Percentiles rank a stretch among this genome's conserved stretches.
Evolutionary conservation across 495 filamentous ascomycete genomes (phyloP).

Genomic region (Hypoxylon crocopeplum): DNA sequence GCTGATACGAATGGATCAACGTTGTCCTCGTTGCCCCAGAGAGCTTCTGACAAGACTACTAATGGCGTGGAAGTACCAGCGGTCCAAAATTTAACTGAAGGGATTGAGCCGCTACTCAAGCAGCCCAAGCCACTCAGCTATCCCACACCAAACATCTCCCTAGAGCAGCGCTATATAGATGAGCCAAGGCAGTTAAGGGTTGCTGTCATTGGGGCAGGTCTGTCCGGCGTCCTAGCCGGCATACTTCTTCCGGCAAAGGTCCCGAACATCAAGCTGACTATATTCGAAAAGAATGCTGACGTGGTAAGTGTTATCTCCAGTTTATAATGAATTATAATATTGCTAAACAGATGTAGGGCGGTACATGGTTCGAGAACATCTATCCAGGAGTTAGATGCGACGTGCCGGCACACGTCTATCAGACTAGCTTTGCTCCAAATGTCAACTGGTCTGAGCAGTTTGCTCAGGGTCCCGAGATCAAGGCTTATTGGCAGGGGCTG

Average conservation of each 20-base stretch:
- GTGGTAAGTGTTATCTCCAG: slow-evolving; percentile 45
- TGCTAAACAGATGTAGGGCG: slow-evolving; percentile 50
- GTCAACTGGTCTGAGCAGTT: slow-evolving; percentile 71
- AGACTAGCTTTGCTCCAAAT: slow-evolving; percentile 70
- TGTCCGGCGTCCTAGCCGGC: slow-evolving; percentile 67
- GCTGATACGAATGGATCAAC: slow-evolving; percentile 5
- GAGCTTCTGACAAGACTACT: neutral
- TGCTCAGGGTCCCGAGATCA: slow-evolving; percentile 68
- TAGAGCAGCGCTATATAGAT: slow-evolving; percentile 59
- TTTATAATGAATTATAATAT: neutral
- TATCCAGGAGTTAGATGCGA: slow-evolving; percentile 76
- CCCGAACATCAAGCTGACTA: slow-evolving; percentile 61
- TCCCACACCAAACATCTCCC: slow-evolving; percentile 35
- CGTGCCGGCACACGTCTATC: slow-evolving; percentile 75
- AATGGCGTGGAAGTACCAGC: slow-evolving; percentile 21
- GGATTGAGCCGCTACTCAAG: slow-evolving; percentile 14
- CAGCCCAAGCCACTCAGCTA: slow-evolving; percentile 11
- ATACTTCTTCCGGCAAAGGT: slow-evolving; percentile 66
- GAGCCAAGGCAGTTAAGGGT: slow-evolving; percentile 62
- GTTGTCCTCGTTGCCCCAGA: slow-evolving; percentile 1
- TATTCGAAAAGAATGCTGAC: slow-evolving; percentile 78
- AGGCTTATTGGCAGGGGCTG: slow-evolving; percentile 67
- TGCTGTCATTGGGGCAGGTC: slow-evolving; percentile 70
- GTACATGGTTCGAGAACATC: slow-evolving; percentile 75
- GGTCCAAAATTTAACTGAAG: slow-evolving; percentile 11